Evolutionary conservation across 2,329 filamentous ascomycete species (phyloP).

Genomic region (Sphaerulina populicola): DNA sequence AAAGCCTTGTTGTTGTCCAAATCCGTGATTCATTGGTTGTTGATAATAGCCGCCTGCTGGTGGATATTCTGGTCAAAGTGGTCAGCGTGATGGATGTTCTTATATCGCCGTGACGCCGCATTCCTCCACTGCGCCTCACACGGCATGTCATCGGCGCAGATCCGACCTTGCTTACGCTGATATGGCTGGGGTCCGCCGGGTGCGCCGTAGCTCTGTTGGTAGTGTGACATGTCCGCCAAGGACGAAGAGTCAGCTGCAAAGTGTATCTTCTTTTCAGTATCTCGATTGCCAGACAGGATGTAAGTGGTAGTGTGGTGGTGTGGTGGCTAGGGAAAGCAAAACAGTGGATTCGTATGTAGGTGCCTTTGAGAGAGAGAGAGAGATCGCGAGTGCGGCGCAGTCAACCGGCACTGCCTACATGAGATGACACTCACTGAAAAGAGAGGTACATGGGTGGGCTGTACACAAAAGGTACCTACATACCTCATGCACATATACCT

Average conservation of each 20-base stretch:
- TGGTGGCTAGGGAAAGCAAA: background rate
- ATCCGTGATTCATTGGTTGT: slow-evolving; percentile 14
- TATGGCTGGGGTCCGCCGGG: slow-evolving; percentile 5
- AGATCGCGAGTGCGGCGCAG: slow-evolving; percentile 8
- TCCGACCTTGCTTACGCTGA: slow-evolving; percentile 14
- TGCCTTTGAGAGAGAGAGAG: background rate
- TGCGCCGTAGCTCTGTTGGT: slow-evolving; percentile 10
- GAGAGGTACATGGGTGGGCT: no score
- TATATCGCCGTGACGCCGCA: slow-evolving; percentile 7
- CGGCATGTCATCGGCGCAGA: background rate
- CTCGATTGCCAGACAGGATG: background rate
- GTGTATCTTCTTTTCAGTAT: background rate
- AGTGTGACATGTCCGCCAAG: slow-evolving; percentile 5
- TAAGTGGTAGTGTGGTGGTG: no score
- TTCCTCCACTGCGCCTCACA: slow-evolving; percentile 4
- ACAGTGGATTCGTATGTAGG: background rate
- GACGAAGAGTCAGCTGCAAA: slow-evolving; percentile 1
- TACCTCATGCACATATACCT: no score
- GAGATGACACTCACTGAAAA: no score
- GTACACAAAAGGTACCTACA: no score
- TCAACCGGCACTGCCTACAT: background rate
- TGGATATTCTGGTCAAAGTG: slow-evolving; percentile 12
- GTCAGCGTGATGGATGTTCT: slow-evolving; percentile 8
- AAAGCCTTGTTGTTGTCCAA: slow-evolving; percentile 12
- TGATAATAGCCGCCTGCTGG: slow-evolving; percentile 15